A percentile compares a stretch with the other conserved stretches of the same genome.
phyloP scores from a whole-genome alignment of 257 asterid genomes.

The Craterostigma plantagineum region DNA sequence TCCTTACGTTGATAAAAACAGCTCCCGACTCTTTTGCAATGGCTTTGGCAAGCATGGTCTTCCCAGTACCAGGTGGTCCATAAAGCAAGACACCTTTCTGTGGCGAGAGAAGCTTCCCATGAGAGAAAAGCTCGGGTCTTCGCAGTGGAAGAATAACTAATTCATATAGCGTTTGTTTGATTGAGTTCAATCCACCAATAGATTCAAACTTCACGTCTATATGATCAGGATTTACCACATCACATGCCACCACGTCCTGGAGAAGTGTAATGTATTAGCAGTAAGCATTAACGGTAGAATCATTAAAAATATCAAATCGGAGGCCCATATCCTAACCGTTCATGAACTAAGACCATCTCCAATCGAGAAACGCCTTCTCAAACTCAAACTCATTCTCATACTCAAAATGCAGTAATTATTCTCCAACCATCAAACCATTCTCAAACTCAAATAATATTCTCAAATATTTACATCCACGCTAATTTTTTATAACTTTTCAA shows the following conservation, averaged over 20 bases:
- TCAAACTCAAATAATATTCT: no score
- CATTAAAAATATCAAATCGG: no score
- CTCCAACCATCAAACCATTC: no score
- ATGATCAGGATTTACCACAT: conserved; percentile 71
- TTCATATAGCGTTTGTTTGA: conserved; percentile 59
- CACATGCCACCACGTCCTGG: conserved; percentile 91
- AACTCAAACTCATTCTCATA: no score
- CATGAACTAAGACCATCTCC: no score
- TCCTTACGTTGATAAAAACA: conserved; percentile 66
- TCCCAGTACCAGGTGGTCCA: conserved; percentile 99
- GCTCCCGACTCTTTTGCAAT: conserved; percentile 94
- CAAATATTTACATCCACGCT: no score
- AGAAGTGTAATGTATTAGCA: conserved; percentile 1
- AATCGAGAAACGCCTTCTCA: no score
- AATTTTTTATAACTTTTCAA: no score
- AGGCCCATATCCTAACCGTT: no score
- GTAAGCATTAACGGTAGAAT: no score
- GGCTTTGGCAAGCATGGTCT: conserved; percentile 98
- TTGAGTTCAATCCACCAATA: conserved; percentile 82
- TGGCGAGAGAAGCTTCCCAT: conserved; percentile 81
- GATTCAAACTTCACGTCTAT: conserved; percentile 64
- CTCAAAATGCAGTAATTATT: no score
- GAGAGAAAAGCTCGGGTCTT: conserved; percentile 82
- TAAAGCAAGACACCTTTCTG: conserved; percentile 91
- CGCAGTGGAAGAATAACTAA: conserved; percentile 76